phyloP scores from a whole-genome alignment of 1,139 yeast genomes.

The Candida sojae region DNA sequence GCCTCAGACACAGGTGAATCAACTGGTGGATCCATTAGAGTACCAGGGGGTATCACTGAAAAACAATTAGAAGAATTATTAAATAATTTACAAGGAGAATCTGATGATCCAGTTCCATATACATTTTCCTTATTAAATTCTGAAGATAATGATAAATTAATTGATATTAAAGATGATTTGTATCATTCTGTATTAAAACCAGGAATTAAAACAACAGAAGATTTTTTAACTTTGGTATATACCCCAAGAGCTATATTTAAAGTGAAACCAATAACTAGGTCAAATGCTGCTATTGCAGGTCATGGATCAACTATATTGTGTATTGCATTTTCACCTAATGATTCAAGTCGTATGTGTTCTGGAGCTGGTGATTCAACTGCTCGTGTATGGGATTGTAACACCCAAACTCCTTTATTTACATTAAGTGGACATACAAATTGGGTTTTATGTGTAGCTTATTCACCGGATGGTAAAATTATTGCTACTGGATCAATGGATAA shows the following conservation, averaged over 20 bases:
- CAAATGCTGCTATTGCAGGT: constrained; percentile 91
- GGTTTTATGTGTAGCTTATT: constrained; percentile 93
- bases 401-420: constrained; percentile 86
- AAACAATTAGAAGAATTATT: constrained; percentile 85
- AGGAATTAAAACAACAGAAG: constrained; percentile 88
- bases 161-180: constrained; percentile 77
- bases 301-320: constrained; percentile 93
- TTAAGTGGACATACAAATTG: constrained; percentile 87
- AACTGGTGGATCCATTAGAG: constrained; percentile 83
- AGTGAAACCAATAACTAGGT: constrained; percentile 87
- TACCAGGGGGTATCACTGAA: constrained; percentile 87
- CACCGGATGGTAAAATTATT: constrained; percentile 86
- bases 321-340: constrained; percentile 90
- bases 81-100: constrained; percentile 65
- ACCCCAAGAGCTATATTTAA: constrained; percentile 96
- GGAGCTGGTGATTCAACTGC: constrained; percentile 99
- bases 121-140: constrained; percentile 69
- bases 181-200: constrained; percentile 84
- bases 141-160: constrained; percentile 40
- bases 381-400: constrained; percentile 94
- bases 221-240: constrained; percentile 83
- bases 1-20: constrained; percentile 94
- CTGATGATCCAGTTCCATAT: constrained; percentile 89
- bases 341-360: constrained; percentile 83
- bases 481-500: constrained; percentile 98